A percentile compares a stretch with the other conserved stretches of the same genome.
These are phyloP conservation scores for Fomes fomentarius DNA, from an alignment of 1,284 basidiomycete species.

Conservation along the genomic window DNA sequence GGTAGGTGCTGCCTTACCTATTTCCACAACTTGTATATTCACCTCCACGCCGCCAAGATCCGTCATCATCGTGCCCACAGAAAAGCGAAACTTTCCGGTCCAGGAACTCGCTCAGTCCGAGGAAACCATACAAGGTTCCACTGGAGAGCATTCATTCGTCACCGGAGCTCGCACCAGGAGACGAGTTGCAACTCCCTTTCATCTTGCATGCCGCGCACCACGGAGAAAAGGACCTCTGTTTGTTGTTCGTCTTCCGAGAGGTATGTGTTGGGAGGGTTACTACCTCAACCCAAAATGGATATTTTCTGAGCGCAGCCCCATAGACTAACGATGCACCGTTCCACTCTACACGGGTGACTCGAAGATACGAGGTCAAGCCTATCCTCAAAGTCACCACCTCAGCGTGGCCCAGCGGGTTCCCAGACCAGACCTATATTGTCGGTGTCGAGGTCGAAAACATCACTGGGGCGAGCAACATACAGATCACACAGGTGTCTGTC, in stretches of 20 bases:
- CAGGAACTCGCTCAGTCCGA: conserved; percentile 55
- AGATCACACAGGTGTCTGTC: conserved; percentile 58
- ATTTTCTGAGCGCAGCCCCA: too few species aligned
- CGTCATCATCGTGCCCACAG: conserved; percentile 15
- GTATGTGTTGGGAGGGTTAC: too few species aligned
- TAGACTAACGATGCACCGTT: conserved; percentile 54
- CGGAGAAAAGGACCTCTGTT: conserved; percentile 54
- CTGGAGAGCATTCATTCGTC: conserved; percentile 39
- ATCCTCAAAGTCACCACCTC: conserved; percentile 54
- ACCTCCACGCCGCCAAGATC: neutral
- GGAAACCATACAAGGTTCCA: conserved; percentile 50
- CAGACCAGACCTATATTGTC: conserved; percentile 56
- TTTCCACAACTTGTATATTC: too few species aligned
- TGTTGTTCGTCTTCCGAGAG: conserved; percentile 74
- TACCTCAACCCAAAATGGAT: too few species aligned
- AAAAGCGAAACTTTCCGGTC: conserved; percentile 46
- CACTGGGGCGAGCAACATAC: conserved; percentile 43
- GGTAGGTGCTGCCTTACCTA: conserved; percentile 6
- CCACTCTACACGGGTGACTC: conserved; percentile 57
- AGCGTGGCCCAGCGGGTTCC: conserved; percentile 50
- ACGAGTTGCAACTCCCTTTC: conserved; percentile 51
- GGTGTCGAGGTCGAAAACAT: conserved; percentile 61
- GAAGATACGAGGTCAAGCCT: conserved; percentile 59
- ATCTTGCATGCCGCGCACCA: conserved; percentile 53
- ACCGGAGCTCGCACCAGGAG: conserved; percentile 47